phyloP scores from a whole-genome alignment of 2,329 filamentous ascomycete genomes.

The Aspergillus quadrilineatus region DNA sequence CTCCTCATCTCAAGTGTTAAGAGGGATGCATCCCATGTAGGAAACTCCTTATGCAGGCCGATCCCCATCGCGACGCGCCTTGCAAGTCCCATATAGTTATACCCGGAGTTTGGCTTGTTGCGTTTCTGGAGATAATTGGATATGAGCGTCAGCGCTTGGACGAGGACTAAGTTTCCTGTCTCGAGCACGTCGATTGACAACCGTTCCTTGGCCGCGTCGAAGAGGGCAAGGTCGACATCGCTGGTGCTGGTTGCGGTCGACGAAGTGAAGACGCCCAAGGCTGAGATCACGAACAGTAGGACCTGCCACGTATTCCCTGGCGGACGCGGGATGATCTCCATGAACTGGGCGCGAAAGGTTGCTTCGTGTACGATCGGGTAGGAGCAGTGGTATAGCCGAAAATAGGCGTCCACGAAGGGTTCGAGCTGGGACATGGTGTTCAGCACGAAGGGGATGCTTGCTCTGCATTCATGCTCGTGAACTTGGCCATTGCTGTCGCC shows the following conservation, averaged over 20 bases:
- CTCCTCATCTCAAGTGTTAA: constrained; percentile 30
- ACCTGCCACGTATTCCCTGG: constrained; percentile 34
- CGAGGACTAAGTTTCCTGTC: constrained; percentile 41
- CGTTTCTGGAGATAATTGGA: constrained; percentile 45
- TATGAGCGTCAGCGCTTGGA: constrained; percentile 43
- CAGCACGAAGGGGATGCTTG: background rate
- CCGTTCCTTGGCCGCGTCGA: constrained; percentile 39
- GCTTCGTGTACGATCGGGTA: constrained; percentile 44
- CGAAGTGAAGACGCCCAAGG: constrained; percentile 35
- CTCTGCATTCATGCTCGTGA: background rate
- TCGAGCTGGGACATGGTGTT: background rate
- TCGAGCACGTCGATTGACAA: constrained; percentile 40
- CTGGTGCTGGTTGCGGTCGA: constrained; percentile 19
- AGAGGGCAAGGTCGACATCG: constrained; percentile 36
- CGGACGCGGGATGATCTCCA: constrained; percentile 35
- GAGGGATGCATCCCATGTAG: constrained; percentile 32
- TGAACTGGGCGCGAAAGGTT: constrained; percentile 41
- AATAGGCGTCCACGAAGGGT: constrained; percentile 34
- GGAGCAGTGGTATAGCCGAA: constrained; percentile 36
- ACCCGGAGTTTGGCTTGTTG: constrained; percentile 45
- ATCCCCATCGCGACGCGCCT: constrained; percentile 43
- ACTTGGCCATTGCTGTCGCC: background rate
- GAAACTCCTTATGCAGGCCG: constrained; percentile 45
- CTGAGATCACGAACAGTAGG: constrained; percentile 36
- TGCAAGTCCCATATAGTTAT: constrained; percentile 43